Evolutionary conservation across 768 basidiomycete species (phyloP).

Genomic region (Epithele typhae): DNA sequence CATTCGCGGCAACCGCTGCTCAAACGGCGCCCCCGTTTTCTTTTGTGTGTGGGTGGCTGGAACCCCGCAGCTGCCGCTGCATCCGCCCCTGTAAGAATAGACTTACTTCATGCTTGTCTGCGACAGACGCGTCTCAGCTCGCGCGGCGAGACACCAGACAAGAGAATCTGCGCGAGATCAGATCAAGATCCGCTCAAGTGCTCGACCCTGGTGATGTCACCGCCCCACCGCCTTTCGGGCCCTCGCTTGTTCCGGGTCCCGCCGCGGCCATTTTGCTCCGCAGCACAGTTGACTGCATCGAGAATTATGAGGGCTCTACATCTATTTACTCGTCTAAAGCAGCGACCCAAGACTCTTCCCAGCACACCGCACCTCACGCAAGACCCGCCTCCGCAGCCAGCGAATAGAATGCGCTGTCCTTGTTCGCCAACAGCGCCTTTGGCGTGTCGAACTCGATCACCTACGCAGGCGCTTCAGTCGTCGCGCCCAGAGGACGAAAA

Average conservation of each 20-base stretch:
- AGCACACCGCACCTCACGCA: conserved; percentile 3
- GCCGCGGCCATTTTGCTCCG: background rate
- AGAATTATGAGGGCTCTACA: background rate
- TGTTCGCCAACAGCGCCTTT: conserved; percentile 51
- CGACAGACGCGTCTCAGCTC: no score
- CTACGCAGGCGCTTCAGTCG: conserved; percentile 24
- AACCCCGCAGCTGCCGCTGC: no score
- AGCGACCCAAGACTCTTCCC: background rate
- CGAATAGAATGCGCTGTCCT: conserved; percentile 53
- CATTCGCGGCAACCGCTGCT: no score
- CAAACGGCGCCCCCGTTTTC: no score
- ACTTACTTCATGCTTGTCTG: no score
- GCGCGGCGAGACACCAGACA: no score
- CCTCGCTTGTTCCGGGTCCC: background rate
- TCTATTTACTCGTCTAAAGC: background rate
- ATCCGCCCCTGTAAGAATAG: no score
- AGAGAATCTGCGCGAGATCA: no score
- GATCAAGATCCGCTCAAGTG: no score
- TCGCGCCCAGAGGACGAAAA: background rate
- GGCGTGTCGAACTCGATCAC: conserved; percentile 83
- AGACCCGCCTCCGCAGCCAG: conserved; percentile 62
- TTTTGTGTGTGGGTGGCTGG: no score
- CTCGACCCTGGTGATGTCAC: no score
- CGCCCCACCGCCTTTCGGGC: background rate
- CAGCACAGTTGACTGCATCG: background rate